Conservation (phyloP, 1,284 basidiomycete genomes). For the Boletus mariae region DNA sequence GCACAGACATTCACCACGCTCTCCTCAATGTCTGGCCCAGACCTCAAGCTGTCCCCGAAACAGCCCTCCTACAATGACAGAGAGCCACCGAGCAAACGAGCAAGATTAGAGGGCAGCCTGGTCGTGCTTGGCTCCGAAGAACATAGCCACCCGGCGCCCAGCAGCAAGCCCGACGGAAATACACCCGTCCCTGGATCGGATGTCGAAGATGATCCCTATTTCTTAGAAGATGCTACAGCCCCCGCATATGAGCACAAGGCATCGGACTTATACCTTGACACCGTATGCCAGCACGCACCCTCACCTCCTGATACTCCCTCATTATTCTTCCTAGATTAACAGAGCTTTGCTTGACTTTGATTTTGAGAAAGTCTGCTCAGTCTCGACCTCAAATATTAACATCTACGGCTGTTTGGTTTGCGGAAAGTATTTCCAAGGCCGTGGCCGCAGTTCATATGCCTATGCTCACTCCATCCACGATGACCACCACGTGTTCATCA, state of each 20-base stretch:
- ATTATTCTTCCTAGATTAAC: conserved; percentile 63
- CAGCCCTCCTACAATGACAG: conserved; percentile 11
- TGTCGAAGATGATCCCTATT: conserved; percentile 53
- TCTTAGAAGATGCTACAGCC: conserved; percentile 33
- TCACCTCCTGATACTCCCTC: conserved; percentile 18
- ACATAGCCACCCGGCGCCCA: conserved; percentile 9
- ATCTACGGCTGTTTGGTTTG: conserved; percentile 97
- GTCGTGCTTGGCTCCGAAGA: conserved; percentile 18
- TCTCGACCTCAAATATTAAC: conserved; percentile 94
- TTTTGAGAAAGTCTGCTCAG: conserved; percentile 98
- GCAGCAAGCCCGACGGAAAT: conserved; percentile 29
- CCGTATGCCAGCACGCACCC: conserved; percentile 50
- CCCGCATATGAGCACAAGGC: conserved; percentile 49
- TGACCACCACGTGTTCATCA: conserved; percentile 98
- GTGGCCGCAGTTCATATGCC: conserved; percentile 90
- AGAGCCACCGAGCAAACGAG: conserved; percentile 44
- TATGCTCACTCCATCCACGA: conserved; percentile 97
- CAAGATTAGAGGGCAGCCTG: conserved; percentile 29
- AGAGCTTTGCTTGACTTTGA: conserved; percentile 93
- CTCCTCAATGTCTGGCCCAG: conserved; percentile 17
- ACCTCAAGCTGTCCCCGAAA: conserved; percentile 7
- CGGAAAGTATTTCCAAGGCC: conserved; percentile 98
- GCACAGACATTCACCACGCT: background rate
- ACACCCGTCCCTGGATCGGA: conserved; percentile 24
- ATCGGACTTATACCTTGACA: conserved; percentile 94